These are phyloP conservation scores for Naganishia friedmannii DNA, from an alignment of 768 basidiomycete genomes.

Conservation along the genomic window DNA sequence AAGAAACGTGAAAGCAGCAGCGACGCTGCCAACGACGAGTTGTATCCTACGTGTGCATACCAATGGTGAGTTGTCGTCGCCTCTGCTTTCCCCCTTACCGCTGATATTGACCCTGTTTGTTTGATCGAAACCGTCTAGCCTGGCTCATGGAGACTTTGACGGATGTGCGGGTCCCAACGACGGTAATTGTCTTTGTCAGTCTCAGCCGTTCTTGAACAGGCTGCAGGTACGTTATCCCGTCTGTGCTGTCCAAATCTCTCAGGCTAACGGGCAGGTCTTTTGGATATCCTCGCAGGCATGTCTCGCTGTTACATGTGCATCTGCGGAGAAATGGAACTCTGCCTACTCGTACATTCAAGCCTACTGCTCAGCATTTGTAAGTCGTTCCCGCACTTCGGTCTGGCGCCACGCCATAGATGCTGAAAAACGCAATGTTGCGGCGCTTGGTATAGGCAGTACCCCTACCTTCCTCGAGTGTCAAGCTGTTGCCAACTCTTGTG, in stretches of 20 bases:
- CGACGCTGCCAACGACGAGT: neutral
- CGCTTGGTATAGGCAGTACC: neutral
- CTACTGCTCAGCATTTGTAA: constrained; percentile 7
- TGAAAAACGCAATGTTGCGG: neutral
- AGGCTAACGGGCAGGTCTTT: neutral
- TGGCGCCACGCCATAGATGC: neutral
- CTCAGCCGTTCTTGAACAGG: neutral
- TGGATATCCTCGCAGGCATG: neutral
- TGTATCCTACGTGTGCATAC: neutral
- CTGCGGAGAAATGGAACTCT: neutral
- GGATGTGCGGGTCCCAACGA: neutral
- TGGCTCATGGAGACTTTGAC: neutral
- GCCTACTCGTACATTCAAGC: neutral
- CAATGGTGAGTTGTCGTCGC: constrained; percentile 2
- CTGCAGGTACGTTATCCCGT: neutral
- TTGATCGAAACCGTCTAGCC: neutral
- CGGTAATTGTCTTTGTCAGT: constrained; percentile 6
- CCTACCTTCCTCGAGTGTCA: neutral
- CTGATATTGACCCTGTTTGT: neutral
- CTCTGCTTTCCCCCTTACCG: neutral
- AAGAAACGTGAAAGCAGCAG: neutral
- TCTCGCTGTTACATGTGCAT: neutral
- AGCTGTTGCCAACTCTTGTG: neutral
- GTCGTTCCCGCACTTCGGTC: neutral
- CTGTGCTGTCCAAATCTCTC: neutral